Evolutionary conservation across 2,329 filamentous ascomycete genomes (phyloP), one percentile per base, ranked within the genome.

Genomic region (Pestalotiopsis sp.): DNA sequence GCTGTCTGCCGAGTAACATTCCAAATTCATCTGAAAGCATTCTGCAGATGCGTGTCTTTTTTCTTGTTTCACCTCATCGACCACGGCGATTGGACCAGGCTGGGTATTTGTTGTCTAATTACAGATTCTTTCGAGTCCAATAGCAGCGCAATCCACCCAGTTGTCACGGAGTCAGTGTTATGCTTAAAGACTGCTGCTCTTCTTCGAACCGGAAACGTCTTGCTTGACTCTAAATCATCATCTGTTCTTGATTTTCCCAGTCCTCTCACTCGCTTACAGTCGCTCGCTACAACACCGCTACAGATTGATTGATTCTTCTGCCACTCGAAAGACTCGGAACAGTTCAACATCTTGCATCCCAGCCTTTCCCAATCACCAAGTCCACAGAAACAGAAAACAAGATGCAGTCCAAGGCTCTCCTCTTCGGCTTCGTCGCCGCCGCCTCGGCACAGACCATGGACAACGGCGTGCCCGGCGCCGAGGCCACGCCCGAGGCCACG

Each of bases 71-170:
- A 48, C 30, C 70, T 60, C 58, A 67, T 24, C 61, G 38, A 30
- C 57, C 60, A 62, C 24, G 59, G 65, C 64, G 56, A 75, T 75
- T 75, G 71, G 73, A 69, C 61, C 68, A 65, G 67, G 59, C 66
- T 11, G 71, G 68, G 65, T 69, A 75, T 76, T 75, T 69, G 40
- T 69, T 76, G 75, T 77, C 68, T 77, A 71, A 76, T 76, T 75
- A 67, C 72, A 72, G 72, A 75, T 74, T 76, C 71, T 72, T 68
- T 48, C 64, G 13, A 13, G 20, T 11, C 22, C 38, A 56, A 58
- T 63, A 66, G 61, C 17, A 66, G 65, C 69, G 68, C 66, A 68
- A 68, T 66, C 64, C 40, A 64, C 65, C 66, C 67, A 67, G 65
- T 63, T 67, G 67, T 65, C 63, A 38, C 55, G 52, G 65, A 60